phyloP scores from a whole-genome alignment of 306 rosid genomes.

The Morella rubra region DNA sequence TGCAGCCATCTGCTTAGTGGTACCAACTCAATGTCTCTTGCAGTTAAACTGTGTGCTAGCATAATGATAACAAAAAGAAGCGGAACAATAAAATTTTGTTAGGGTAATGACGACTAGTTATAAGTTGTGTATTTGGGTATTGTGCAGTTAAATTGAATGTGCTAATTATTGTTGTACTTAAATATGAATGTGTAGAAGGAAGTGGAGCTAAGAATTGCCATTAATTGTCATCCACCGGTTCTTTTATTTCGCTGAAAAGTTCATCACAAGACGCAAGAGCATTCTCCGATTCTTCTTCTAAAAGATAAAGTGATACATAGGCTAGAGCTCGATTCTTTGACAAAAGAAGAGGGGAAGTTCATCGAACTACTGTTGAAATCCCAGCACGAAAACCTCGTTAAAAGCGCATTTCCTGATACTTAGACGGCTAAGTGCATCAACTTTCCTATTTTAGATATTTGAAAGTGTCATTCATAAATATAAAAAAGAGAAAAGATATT shows the following conservation, averaged over 20 bases:
- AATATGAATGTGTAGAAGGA: constrained; percentile 11
- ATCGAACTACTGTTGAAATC: neutral
- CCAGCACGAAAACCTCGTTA: neutral
- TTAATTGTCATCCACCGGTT: constrained; percentile 5
- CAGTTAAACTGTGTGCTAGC: too few species aligned
- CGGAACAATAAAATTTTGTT: constrained; percentile 22
- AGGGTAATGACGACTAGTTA: constrained; percentile 16
- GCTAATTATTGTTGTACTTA: constrained; percentile 10
- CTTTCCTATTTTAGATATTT: too few species aligned
- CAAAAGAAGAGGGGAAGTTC: neutral
- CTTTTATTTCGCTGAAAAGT: constrained; percentile 12
- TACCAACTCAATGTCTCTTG: constrained; percentile 21
- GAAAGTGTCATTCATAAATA: too few species aligned
- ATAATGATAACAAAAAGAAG: constrained; percentile 13
- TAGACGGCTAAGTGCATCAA: too few species aligned
- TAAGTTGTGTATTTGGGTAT: constrained; percentile 22
- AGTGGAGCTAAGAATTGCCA: constrained; percentile 2
- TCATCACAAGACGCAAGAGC: neutral
- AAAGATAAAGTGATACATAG: neutral
- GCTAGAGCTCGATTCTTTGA: neutral
- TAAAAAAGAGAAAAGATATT: too few species aligned
- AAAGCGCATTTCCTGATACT: too few species aligned
- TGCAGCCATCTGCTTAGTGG: constrained; percentile 53
- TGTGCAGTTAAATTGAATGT: constrained; percentile 10
- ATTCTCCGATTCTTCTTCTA: neutral